A percentile compares a stretch with the other conserved stretches of the same genome.
phyloP scores from a whole-genome alignment of 176 grass and related monocot species.

The Secale cereale region DNA sequence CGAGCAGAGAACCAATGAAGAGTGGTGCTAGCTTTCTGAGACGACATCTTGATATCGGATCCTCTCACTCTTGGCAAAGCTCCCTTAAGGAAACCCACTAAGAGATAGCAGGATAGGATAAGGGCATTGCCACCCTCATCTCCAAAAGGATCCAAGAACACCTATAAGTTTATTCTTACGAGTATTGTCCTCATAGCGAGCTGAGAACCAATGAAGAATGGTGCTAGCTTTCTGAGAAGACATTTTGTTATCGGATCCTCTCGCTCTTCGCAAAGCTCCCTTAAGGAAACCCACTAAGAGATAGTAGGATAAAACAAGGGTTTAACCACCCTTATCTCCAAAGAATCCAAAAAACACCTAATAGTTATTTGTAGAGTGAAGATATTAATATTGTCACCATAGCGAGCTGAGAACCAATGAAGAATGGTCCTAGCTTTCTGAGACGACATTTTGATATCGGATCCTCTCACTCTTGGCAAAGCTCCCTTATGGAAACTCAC shows the following conservation, averaged over 20 bases:
- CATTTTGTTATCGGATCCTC: slow-evolving; percentile 42
- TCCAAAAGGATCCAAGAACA: slow-evolving; percentile 32
- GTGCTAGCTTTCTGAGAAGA: slow-evolving; percentile 45
- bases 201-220: slow-evolving; percentile 31
- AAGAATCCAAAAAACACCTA: slow-evolving; percentile 32
- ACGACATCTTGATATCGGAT: slow-evolving; percentile 41
- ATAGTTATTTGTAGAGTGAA: background rate
- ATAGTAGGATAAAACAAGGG: slow-evolving; percentile 10
- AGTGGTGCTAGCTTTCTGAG: slow-evolving; percentile 52
- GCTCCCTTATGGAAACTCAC: background rate
- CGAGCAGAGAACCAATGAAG: slow-evolving; percentile 38
- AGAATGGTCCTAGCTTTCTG: slow-evolving; percentile 46
- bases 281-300: background rate
- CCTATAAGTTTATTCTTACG: background rate
- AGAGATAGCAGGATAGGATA: slow-evolving; percentile 15
- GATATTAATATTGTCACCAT: slow-evolving; percentile 33
- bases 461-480: slow-evolving; percentile 21
- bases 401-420: slow-evolving; percentile 45
- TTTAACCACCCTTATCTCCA: slow-evolving; percentile 12
- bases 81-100: background rate
- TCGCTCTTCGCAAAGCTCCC: background rate
- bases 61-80: slow-evolving; percentile 5
- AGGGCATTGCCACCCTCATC: slow-evolving; percentile 14
- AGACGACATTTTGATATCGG: slow-evolving; percentile 43
- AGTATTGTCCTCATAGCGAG: slow-evolving; percentile 53